A percentile compares a stretch with the other conserved stretches of the same genome.
Evolutionary conservation across 1,139 yeast species (phyloP).

Genomic region (Wickerhamomyces sp.): DNA sequence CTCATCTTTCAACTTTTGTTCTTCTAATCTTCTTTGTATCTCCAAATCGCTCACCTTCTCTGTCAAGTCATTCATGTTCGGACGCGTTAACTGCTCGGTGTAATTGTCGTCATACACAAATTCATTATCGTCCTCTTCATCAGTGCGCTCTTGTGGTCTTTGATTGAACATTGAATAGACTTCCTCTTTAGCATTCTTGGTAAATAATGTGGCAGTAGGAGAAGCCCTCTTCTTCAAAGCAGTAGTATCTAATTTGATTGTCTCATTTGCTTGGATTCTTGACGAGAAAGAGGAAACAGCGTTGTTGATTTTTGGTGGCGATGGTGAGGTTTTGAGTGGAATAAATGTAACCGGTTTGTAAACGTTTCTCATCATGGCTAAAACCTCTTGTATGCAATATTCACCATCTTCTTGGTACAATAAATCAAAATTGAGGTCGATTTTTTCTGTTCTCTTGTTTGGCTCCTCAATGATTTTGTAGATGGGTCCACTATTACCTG

Average conservation of each 20-base stretch:
- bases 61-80: constrained; percentile 30
- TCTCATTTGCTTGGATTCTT: constrained; percentile 8
- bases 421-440: constrained; percentile 57
- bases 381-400: constrained; percentile 56
- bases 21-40: constrained; percentile 6
- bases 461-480: constrained; percentile 46
- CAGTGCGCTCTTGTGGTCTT: constrained; percentile 6
- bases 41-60: constrained; percentile 20
- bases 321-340: not conserved
- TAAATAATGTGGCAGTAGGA: constrained; percentile 76
- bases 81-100: constrained; percentile 32
- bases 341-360: constrained; percentile 3
- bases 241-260: constrained; percentile 15
- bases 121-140: constrained; percentile 23
- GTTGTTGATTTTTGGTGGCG: not conserved
- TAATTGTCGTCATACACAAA: constrained; percentile 29
- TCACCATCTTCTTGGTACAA: constrained; percentile 50
- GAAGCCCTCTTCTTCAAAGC: constrained; percentile 36
- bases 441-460: constrained; percentile 61
- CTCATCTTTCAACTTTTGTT: constrained; percentile 6
- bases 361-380: constrained; percentile 41
- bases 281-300: not conserved
- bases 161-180: constrained; percentile 73
- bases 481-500: constrained; percentile 28
- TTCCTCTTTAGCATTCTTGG: constrained; percentile 73